These are phyloP conservation scores for Catharanthus roseus DNA, from an alignment of 257 asterid genomes.

Conservation along the genomic window DNA sequence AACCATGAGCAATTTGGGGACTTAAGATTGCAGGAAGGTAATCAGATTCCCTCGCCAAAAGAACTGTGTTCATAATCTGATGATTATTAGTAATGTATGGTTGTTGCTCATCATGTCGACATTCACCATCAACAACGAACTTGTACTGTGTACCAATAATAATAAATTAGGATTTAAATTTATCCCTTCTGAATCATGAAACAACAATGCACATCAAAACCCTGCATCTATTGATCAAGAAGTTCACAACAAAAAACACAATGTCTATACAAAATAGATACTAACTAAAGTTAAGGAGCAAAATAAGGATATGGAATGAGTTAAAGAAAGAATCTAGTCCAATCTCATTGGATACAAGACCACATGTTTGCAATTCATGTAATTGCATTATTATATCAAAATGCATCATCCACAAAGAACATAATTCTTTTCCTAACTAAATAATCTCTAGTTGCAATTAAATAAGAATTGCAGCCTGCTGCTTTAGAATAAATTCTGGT, in stretches of 20 bases:
- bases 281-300: not conserved
- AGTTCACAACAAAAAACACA: not conserved
- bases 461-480: not conserved
- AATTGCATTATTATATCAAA: not conserved
- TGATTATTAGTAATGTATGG: constrained; percentile 59
- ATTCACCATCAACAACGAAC: constrained; percentile 94
- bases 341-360: not conserved
- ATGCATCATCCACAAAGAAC: not conserved
- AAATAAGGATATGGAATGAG: no score
- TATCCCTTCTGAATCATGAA: not conserved
- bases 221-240: not conserved
- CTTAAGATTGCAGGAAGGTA: constrained; percentile 36
- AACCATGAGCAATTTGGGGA: constrained; percentile 55
- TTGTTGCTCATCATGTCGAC: constrained; percentile 88
- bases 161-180: not conserved
- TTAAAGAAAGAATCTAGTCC: not conserved
- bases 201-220: not conserved
- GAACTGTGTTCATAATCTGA: constrained; percentile 77
- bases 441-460: not conserved
- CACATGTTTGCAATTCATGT: not conserved
- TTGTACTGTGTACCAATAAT: constrained; percentile 57
- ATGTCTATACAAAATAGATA: not conserved
- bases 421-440: not conserved
- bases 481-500: not conserved
- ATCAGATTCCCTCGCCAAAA: constrained; percentile 58